Conservation (phyloP, 1,284 basidiomycete species). For the Phellinidium pouzarii region DNA sequence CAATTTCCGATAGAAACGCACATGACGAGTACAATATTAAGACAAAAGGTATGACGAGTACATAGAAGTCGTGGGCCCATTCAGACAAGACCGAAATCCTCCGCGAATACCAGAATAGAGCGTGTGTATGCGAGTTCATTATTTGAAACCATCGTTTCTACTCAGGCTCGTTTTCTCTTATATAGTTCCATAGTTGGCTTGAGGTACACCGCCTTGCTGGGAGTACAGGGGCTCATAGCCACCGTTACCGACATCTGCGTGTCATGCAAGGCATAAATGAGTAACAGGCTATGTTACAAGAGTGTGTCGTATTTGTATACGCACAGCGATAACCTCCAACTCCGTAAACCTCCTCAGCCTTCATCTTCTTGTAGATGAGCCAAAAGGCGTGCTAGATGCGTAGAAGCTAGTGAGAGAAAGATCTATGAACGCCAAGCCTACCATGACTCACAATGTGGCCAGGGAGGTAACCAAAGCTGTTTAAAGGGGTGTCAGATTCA, state of each 20-base stretch:
- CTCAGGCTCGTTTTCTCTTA: neutral
- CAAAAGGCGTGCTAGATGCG: slow-evolving; percentile 37
- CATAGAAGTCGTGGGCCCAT: too few species aligned
- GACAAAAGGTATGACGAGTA: too few species aligned
- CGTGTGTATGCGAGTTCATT: neutral
- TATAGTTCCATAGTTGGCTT: slow-evolving; percentile 37
- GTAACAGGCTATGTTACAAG: neutral
- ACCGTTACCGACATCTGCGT: slow-evolving; percentile 49
- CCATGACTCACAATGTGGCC: slow-evolving; percentile 50
- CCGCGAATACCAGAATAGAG: too few species aligned
- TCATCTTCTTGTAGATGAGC: slow-evolving; percentile 52
- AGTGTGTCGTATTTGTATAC: slow-evolving; percentile 22
- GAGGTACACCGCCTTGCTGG: slow-evolving; percentile 23
- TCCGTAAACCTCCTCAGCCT: slow-evolving; percentile 56
- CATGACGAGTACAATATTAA: too few species aligned
- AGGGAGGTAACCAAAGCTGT: slow-evolving; percentile 68
- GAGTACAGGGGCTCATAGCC: slow-evolving; percentile 35
- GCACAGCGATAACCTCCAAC: slow-evolving; percentile 42
- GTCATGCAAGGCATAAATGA: neutral
- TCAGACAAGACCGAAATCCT: too few species aligned
- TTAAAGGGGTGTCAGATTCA: slow-evolving; percentile 12
- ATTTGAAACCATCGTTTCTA: neutral
- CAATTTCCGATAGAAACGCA: too few species aligned
- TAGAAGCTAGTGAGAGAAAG: neutral
- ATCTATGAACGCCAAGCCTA: neutral